Evolutionary conservation across 345 rosid species (phyloP).

Genomic region (Tarenaya hassleriana): DNA sequence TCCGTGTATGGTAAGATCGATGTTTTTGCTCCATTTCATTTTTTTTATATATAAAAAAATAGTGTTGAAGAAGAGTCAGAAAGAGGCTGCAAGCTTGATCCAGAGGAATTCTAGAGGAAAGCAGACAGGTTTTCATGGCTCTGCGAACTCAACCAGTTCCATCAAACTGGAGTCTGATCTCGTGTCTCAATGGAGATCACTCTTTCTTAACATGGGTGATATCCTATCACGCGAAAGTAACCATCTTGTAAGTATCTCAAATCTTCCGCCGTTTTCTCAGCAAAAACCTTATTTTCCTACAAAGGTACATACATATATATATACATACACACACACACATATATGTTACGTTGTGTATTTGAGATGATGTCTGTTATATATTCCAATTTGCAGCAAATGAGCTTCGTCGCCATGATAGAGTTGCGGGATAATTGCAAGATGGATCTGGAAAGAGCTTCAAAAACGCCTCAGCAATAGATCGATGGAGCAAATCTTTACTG

Average conservation of each 20-base stretch:
- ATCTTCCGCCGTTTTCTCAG: no score
- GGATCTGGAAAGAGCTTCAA: slow-evolving; percentile 48
- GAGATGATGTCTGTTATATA: no score
- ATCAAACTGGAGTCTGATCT: slow-evolving; percentile 50
- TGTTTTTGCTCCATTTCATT: no score
- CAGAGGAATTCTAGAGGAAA: slow-evolving; percentile 43
- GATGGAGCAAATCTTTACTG: slow-evolving; percentile 23
- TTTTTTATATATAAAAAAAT: slow-evolving; percentile 5
- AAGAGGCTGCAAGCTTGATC: slow-evolving; percentile 51
- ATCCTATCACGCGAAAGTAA: slow-evolving; percentile 52
- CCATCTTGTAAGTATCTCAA: slow-evolving; percentile 56
- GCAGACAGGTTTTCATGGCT: slow-evolving; percentile 30
- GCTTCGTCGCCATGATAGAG: slow-evolving; percentile 44
- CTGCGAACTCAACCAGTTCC: slow-evolving; percentile 34
- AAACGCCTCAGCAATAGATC: slow-evolving; percentile 37
- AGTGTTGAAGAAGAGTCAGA: slow-evolving; percentile 85
- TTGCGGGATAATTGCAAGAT: slow-evolving; percentile 68
- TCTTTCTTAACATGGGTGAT: slow-evolving; percentile 76
- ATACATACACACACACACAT: no score
- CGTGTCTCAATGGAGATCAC: slow-evolving; percentile 68
- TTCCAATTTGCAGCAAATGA: slow-evolving; percentile 45
- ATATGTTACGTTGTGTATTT: no score
- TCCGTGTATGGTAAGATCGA: neutral
- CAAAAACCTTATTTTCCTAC: slow-evolving; percentile 19
- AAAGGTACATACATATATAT: slow-evolving; percentile 1